Evolutionary conservation across 306 rosid genomes (phyloP), one percentile per base, ranked within the genome.

Genomic region (Glycyrrhiza uralensis): DNA sequence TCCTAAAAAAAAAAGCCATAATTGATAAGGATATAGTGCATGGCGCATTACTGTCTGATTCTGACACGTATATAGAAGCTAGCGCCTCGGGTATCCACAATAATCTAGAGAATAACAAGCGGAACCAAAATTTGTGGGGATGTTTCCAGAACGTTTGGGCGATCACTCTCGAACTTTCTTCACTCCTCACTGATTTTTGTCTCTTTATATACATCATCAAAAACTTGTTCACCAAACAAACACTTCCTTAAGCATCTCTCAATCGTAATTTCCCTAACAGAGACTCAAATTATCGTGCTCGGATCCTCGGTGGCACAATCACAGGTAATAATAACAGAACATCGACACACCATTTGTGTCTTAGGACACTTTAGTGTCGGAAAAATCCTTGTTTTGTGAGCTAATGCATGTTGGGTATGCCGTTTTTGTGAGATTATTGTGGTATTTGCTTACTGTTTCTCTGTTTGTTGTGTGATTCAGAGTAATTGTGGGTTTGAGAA

Each of bases 141-240:
- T 36, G 15, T 19, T 83, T 87, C 90, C 78, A 72, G 90, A 85
- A 52, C 14, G 0, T 75, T 69, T 85, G 7, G 10, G 7, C 4
- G 7, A 73, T 7, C 3, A 15, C 58, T 79, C 92, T 49, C 18
- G 82, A 87, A 80, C 77, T 83, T 83, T 85, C 96, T 66, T 45
- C 39, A 36, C 42, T 28, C 7, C 20, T 30, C 20, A 17, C 18
- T 6, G 13, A 12, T 20, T 23, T 64, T 9, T 7, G 28, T 60
- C 38, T 30, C 5, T 14, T 10, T 38, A 49, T 54, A 74, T 11
- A 36, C 10, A 46, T 30, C 20, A 26, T 3, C 5, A 23, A 22
- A 52, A 23, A 17, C 33, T 23, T 23, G n/a, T n/a, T 52, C 17
- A 52, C 59, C 61, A 55, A 55, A 28, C 39, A 51, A 13, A 12